phyloP scores from a whole-genome alignment of 768 basidiomycete genomes.

The Galerina marginata region DNA sequence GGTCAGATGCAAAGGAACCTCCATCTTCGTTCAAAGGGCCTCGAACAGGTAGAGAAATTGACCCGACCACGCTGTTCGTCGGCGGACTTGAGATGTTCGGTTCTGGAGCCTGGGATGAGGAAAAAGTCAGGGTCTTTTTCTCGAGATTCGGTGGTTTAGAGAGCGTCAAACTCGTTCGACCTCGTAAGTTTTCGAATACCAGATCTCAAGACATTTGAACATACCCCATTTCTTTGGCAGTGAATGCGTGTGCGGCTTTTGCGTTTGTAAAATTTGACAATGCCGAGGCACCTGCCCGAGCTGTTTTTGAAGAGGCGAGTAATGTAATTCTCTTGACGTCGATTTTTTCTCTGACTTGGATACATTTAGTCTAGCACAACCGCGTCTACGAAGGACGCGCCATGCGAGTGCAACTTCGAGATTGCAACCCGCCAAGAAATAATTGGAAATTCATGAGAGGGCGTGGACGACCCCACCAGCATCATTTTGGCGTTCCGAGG shows the following conservation, averaged over 20 bases:
- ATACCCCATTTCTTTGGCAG: slow-evolving; percentile 36
- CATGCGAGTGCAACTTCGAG: slow-evolving; percentile 78
- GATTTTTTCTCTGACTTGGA: slow-evolving; percentile 2
- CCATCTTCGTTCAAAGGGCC: slow-evolving; percentile 23
- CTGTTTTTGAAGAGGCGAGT: slow-evolving; percentile 67
- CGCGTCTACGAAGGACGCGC: slow-evolving; percentile 69
- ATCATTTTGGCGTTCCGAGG: slow-evolving; percentile 31
- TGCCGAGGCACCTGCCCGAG: slow-evolving; percentile 66
- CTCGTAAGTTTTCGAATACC: slow-evolving; percentile 47
- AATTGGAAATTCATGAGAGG: slow-evolving; percentile 52
- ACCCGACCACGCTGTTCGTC: slow-evolving; percentile 76
- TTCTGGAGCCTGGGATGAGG: slow-evolving; percentile 71
- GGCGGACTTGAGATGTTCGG: slow-evolving; percentile 75
- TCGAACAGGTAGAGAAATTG: slow-evolving; percentile 48
- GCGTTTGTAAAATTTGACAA: slow-evolving; percentile 79
- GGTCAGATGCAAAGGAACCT: slow-evolving; percentile 29
- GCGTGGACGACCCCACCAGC: slow-evolving; percentile 44
- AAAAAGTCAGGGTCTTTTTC: slow-evolving; percentile 63
- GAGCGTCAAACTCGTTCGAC: slow-evolving; percentile 67
- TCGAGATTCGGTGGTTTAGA: slow-evolving; percentile 68
- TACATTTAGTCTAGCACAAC: slow-evolving; percentile 63
- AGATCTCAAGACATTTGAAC: neutral
- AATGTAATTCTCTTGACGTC: neutral
- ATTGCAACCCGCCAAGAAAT: slow-evolving; percentile 63
- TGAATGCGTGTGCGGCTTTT: slow-evolving; percentile 69